phyloP scores from a whole-genome alignment of 2,329 filamentous ascomycete genomes.

The Didymella pomorum region DNA sequence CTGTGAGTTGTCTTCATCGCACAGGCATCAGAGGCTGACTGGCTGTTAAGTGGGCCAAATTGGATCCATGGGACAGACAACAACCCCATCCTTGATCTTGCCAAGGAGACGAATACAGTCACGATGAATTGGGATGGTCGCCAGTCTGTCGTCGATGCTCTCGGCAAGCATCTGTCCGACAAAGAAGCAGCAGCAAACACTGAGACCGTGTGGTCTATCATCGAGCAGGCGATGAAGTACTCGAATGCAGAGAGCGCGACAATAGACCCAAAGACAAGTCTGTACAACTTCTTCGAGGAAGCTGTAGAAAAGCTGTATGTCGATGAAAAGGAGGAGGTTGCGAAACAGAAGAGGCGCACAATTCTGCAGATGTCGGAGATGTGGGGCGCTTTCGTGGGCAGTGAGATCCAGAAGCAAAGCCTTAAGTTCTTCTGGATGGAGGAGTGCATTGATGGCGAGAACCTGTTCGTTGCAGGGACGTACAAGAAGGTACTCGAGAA shows the following conservation, averaged over 20 bases:
- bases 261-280: conserved; percentile 61
- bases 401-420: conserved; percentile 69
- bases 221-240: conserved; percentile 71
- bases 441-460: conserved; percentile 77
- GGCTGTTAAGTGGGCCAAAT: conserved; percentile 70
- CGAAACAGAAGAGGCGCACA: conserved; percentile 58
- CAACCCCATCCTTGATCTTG: conserved; percentile 74
- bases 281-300: conserved; percentile 65
- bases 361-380: conserved; percentile 65
- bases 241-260: conserved; percentile 65
- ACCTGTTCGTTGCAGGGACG: conserved; percentile 68
- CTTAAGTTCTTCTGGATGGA: conserved; percentile 81
- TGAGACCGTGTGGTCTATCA: conserved; percentile 70
- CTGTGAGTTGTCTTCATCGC: conserved; percentile 55
- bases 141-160: conserved; percentile 65
- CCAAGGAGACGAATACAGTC: conserved; percentile 65
- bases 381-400: conserved; percentile 77
- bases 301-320: conserved; percentile 56
- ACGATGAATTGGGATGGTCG: conserved; percentile 63
- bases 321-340: conserved; percentile 44
- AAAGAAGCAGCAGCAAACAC: conserved; percentile 52
- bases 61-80: conserved; percentile 79
- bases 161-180: conserved; percentile 60
- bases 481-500: conserved; percentile 67
- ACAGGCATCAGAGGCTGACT: neutral